Evolutionary conservation across 257 asterid species (phyloP), one percentile per base, ranked within the genome.

Genomic region (Agastache rugosa): DNA sequence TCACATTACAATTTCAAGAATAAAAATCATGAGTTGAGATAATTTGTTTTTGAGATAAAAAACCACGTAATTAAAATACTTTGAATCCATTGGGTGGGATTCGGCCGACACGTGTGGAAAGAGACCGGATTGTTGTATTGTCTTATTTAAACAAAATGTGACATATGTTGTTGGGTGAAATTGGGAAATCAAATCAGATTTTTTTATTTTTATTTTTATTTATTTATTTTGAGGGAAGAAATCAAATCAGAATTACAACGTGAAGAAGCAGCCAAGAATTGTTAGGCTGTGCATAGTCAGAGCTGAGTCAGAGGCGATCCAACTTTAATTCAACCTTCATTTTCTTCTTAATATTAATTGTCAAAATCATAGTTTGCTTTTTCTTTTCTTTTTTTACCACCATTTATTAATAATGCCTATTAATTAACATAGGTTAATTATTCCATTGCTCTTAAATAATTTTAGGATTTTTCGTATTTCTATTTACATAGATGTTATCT

Each of bases 221-320:
- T n/a, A n/a, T n/a, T n/a, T n/a, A n/a, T n/a, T n/a, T n/a, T n/a
- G n/a, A n/a, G n/a, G n/a, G n/a, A n/a, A n/a, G 17, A 64, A 64
- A 16, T 23, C n/a, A 41, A 39, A 39, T 9, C 1, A 39, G 44
- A 9, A 23, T 42, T 9, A 7, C 6, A 41, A 60, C 27, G 39
- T 23, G 23, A 2, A 71, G 71, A 61, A 76, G 64, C 60, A 76
- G 80, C 76, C 81, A 76, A 73, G 68, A 80, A n/a, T 39, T 39
- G 55, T 45, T 75, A 80, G 81, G 75, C 31, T 72, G 2, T 60
- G 83, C 83, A 59, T 55, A 71, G 77, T 85, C 86, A 80, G 51
- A 47, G 85, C 84, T 78, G 87, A 82, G 84, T 82, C 89, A 75
- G 79, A 75, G 51, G 60, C 60, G 58, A 48, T 61, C 25, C 15